phyloP scores from a whole-genome alignment of 208 protist species.

The Trypanosoma cruzi region DNA sequence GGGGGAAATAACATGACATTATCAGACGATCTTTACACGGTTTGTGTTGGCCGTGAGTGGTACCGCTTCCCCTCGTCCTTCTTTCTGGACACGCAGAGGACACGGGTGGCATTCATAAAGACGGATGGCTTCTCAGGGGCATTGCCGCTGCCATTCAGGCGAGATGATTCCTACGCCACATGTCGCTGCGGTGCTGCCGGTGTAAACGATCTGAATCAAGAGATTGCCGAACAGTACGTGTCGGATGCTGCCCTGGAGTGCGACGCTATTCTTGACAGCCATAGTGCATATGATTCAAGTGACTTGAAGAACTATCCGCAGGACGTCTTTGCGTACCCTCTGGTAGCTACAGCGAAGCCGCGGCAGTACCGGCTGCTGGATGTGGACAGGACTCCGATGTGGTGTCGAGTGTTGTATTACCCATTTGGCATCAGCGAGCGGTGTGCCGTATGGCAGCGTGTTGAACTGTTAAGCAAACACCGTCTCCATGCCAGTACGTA shows the following conservation, averaged over 20 bases:
- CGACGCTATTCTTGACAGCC: constrained; percentile 57
- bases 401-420: constrained; percentile 75
- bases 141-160: constrained; percentile 48
- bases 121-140: constrained; percentile 34
- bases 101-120: constrained; percentile 48
- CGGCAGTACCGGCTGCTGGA: constrained; percentile 41
- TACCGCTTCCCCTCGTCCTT: constrained; percentile 94
- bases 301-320: constrained; percentile 16
- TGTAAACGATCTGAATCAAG: constrained; percentile 59
- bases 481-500: neutral
- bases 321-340: constrained; percentile 24
- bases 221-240: constrained; percentile 59
- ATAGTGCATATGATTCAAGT: constrained; percentile 11
- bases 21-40: constrained; percentile 30
- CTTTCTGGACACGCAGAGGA: constrained; percentile 71
- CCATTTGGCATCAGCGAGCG: constrained; percentile 55
- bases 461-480: constrained; percentile 36
- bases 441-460: constrained; percentile 43
- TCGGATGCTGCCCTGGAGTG: constrained; percentile 35
- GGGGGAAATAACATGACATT: neutral
- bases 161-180: constrained; percentile 17
- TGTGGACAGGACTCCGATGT: constrained; percentile 53
- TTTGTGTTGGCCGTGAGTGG: constrained; percentile 96
- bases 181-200: constrained; percentile 39
- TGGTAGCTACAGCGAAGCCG: constrained; percentile 7